phyloP scores from a whole-genome alignment of 257 asterid species.

The Fraxinus anomala region DNA sequence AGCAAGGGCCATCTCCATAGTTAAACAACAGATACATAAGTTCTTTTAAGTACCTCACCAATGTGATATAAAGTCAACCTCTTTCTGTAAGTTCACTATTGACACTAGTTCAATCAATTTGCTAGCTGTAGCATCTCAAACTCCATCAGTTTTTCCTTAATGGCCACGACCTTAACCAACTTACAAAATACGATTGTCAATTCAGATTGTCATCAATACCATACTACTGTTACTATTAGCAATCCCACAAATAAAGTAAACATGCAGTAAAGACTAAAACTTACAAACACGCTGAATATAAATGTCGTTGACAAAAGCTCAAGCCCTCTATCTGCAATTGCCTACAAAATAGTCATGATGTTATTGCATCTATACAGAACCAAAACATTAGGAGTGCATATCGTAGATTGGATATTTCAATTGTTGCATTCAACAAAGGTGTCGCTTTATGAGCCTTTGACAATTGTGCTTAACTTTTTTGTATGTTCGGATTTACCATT shows the following conservation, averaged over 20 bases:
- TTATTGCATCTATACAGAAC: slow-evolving; percentile 9
- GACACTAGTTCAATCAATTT: not conserved
- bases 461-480: not conserved
- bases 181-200: not conserved
- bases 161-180: not conserved
- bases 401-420: not conserved
- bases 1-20: not conserved
- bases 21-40: not conserved
- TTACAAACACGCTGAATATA: slow-evolving; percentile 67
- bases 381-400: not conserved
- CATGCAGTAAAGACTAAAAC: slow-evolving; percentile 33
- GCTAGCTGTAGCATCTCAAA: not conserved
- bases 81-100: not conserved
- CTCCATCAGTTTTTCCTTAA: not conserved
- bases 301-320: slow-evolving; percentile 81
- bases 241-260: slow-evolving; percentile 5
- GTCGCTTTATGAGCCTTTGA: not conserved
- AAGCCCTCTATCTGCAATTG: slow-evolving; percentile 86
- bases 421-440: slow-evolving; percentile 3
- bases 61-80: not conserved
- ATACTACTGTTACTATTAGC: not conserved
- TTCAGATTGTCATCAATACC: not conserved
- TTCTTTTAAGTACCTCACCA: not conserved
- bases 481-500: not conserved
- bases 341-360: slow-evolving; percentile 55